Evolutionary conservation across 331 rosid species (phyloP), one percentile per base, ranked within the genome.

Genomic region (Phaseolus coccineus): DNA sequence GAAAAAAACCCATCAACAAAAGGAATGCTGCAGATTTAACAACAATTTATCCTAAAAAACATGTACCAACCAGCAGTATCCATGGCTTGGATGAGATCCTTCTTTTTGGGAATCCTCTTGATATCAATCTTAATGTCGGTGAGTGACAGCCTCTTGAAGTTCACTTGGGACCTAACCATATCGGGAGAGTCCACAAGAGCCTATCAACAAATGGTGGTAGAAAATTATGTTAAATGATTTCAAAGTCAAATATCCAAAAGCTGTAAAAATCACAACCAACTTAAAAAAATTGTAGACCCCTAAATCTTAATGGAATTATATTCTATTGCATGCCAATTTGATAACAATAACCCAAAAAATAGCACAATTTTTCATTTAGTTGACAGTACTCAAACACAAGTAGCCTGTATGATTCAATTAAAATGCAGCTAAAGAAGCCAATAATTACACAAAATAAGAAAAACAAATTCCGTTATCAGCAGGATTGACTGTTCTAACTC

Each of bases 111-210:
- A 42, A 88, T 79, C 84, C 97, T 91, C 90, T 91, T 93, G 16
- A 93, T 89, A 75, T 91, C 91, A 57, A 93, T 84, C 79, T 88
- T 91, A 53, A 93, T 80, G 85, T 93, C 94, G 0, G 94, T 93
- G 24, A 93, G 91, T 6, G 97, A 88, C 2, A 93, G 93, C 62
- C 98, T 85, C 91, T 93, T 93, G 64, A 93, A 90, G 71, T 93
- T 91, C 88, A 90, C 83, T 74, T 82, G 93, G 40, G 90, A 80
- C 53, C 97, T 85, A 79, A 88, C 97, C 91, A 87, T 90, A 27
- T 90, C 95, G 8, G 97, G 98, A 37, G 97, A 89, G 73, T 94
- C 97, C 33, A 94, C 98, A 63, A 94, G 96, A 55, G 98, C 97
- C 97, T 94, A 84, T 11, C 33, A 27, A 61, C 13, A 40, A n/a